phyloP scores from a whole-genome alignment of 495 filamentous ascomycete species.

The Durotheca rogersii region DNA sequence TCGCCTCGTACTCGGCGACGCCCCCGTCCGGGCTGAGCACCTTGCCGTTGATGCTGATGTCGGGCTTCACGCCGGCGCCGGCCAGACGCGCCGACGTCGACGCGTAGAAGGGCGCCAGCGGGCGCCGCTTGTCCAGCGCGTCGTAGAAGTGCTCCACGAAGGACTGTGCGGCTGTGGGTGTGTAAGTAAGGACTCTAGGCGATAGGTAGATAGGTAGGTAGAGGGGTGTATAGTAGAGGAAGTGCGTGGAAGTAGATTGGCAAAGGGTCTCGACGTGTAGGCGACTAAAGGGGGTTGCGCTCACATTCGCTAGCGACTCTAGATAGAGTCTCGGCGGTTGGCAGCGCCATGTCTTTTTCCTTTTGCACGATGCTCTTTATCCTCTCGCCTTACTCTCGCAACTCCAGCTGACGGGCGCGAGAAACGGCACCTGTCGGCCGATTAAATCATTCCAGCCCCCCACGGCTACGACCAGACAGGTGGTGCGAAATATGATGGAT shows the following conservation, averaged over 20 bases:
- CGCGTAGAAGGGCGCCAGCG: slow-evolving; percentile 41
- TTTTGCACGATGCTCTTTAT: too few relatives aligned
- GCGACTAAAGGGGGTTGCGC: too few relatives aligned
- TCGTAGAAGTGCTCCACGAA: slow-evolving; percentile 49
- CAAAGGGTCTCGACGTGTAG: too few relatives aligned
- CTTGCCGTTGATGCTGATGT: slow-evolving; percentile 50
- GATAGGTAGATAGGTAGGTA: background rate
- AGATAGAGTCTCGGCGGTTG: slow-evolving; percentile 25
- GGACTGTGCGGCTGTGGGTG: slow-evolving; percentile 38
- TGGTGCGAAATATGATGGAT: too few relatives aligned
- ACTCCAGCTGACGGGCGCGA: too few relatives aligned
- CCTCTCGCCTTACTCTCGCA: too few relatives aligned
- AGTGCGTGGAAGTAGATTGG: background rate
- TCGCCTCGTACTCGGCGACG: slow-evolving; percentile 38
- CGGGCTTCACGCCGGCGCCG: slow-evolving; percentile 35
- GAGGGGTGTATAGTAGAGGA: background rate
- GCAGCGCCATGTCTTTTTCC: slow-evolving; percentile 26
- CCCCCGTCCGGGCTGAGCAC: slow-evolving; percentile 26
- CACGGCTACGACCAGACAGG: too few relatives aligned
- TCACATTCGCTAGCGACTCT: slow-evolving; percentile 34
- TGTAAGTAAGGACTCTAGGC: slow-evolving; percentile 2
- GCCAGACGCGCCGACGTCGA: slow-evolving; percentile 38
- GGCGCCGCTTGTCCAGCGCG: slow-evolving; percentile 36
- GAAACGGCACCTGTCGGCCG: too few relatives aligned
- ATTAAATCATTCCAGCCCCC: too few relatives aligned